Evolutionary conservation across 257 asterid species (phyloP).

Genomic region (Fraxinus americana): DNA sequence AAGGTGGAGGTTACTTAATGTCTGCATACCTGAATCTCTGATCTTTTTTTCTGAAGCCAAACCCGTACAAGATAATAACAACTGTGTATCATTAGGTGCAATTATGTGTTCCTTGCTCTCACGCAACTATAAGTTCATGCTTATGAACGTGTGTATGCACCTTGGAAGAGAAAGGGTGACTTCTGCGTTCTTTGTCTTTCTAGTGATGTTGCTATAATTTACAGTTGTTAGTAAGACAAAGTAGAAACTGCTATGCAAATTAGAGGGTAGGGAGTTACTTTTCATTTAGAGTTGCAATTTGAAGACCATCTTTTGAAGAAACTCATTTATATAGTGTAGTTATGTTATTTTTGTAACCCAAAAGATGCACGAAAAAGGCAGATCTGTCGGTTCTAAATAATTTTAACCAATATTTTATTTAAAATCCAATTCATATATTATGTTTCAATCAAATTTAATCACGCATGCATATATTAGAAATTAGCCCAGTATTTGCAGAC

Average conservation of each 20-base stretch:
- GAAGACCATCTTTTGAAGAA: background rate
- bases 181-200: background rate
- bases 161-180: background rate
- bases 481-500: background rate
- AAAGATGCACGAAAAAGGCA: background rate
- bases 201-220: background rate
- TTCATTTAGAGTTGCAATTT: background rate
- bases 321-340: background rate
- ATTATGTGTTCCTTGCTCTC: background rate
- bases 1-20: constrained; percentile 40
- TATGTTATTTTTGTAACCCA: background rate
- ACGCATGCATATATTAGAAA: background rate
- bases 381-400: background rate
- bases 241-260: background rate
- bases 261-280: background rate
- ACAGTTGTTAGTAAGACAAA: background rate
- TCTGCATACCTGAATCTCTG: constrained; percentile 1
- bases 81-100: background rate
- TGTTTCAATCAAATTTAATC: background rate
- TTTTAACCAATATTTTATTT: background rate
- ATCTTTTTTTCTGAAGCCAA: constrained; percentile 1
- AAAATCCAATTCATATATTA: background rate
- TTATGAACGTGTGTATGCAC: background rate
- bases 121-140: background rate
- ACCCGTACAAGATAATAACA: constrained; percentile 11